These are phyloP conservation scores for Gossypium raimondii DNA, from an alignment of 345 rosid species.

Conservation along the genomic window DNA sequence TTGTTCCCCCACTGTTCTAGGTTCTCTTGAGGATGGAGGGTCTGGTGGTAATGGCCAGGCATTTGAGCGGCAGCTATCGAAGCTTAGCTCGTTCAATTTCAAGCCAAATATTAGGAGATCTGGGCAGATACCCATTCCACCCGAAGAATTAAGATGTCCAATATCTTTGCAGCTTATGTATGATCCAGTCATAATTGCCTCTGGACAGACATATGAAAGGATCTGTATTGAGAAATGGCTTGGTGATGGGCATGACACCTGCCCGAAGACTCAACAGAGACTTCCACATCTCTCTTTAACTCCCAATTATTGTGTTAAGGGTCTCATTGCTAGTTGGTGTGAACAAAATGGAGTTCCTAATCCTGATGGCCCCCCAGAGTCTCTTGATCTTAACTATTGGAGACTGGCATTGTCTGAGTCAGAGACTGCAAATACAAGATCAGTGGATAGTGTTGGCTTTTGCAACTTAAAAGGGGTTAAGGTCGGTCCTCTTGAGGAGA, in stretches of 20 bases:
- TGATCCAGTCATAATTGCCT: slow-evolving; percentile 95
- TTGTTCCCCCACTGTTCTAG: slow-evolving; percentile 70
- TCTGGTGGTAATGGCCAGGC: slow-evolving; percentile 41
- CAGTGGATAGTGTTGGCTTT: slow-evolving; percentile 41
- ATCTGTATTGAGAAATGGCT: slow-evolving; percentile 98
- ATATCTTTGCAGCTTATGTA: slow-evolving; percentile 95
- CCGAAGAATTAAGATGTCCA: slow-evolving; percentile 96
- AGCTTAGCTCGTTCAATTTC: slow-evolving; percentile 71
- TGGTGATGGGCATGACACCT: slow-evolving; percentile 80
- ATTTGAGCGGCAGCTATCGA: slow-evolving; percentile 84
- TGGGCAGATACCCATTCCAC: slow-evolving; percentile 72
- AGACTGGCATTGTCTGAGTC: slow-evolving; percentile 71
- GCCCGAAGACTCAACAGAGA: slow-evolving; percentile 93
- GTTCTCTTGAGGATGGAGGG: slow-evolving; percentile 48
- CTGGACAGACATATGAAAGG: slow-evolving; percentile 97
- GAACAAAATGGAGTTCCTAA: slow-evolving; percentile 77
- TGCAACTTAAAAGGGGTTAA: slow-evolving; percentile 52
- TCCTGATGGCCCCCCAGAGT: slow-evolving; percentile 77
- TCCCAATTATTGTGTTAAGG: slow-evolving; percentile 97
- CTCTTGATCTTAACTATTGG: slow-evolving; percentile 88
- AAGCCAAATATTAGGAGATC: slow-evolving; percentile 50
- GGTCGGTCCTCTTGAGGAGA: slow-evolving; percentile 71
- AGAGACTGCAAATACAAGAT: slow-evolving; percentile 63
- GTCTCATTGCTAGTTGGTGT: slow-evolving; percentile 94
- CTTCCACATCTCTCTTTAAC: slow-evolving; percentile 78